Base-by-base conservation (phyloP, 2,329 filamentous ascomycete genomes). In the Ilyonectria destructans region DNA sequence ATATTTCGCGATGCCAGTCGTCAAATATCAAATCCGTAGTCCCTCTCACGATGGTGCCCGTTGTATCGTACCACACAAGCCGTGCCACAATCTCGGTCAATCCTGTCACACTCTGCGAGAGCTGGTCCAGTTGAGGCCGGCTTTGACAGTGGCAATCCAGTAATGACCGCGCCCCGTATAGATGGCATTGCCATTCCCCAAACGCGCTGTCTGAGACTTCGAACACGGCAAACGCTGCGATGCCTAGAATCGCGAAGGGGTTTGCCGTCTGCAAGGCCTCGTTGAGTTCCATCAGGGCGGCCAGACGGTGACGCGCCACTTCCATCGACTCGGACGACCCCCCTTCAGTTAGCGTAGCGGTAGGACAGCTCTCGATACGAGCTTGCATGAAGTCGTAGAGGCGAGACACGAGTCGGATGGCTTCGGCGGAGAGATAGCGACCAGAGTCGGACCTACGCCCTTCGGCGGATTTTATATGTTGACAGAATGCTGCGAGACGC, bases 161-260 rank as follows among this genome's bases (percentile, higher is more conserved):
- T 7, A 84, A 62, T 0, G 80, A 82, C 7, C 78, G 79, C 0
- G 82, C 82, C 2, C 82, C 82, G 43, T 80, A 76, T 0, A 84
- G 70, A 70, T 84, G 82, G 6, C 80, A 75, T 46, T 80, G 66
- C 82, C 82, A 79, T 55, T 80, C 75, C 0, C 80, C 80, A 60
- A 84, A 85, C 0, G 80, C 77, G 0, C 81, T 78, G 33, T 83
- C 82, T 45, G 79, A 83, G 0, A 85, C 82, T 13, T 84, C 83
- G 29, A 84, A 82, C 37, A 85, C 80, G 0, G 82, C 82, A 67
- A 85, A 84, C 0, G 80, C 82, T 0, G 82, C 82, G 19, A 85
- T 84, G 1, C 82, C 83, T 5, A 85, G 77, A 9, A 85, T 77
- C 0, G 83, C 82, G 56, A 84, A 77, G 0, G 82, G 83, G 37